Evolutionary conservation across 2,329 filamentous ascomycete genomes (phyloP).

Genomic region (Penicillium sp.): DNA sequence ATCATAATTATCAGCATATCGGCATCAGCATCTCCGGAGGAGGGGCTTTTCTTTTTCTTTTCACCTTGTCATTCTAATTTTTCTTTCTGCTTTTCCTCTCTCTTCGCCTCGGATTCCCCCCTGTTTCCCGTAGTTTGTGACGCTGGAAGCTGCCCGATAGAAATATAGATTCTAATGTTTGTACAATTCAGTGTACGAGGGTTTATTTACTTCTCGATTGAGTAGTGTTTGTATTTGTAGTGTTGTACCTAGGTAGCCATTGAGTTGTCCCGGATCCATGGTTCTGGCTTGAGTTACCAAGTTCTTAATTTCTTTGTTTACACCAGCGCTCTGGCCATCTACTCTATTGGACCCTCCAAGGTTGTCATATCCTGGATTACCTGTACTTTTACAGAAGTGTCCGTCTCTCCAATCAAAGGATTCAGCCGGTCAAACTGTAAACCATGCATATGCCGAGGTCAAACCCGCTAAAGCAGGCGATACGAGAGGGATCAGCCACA

Average conservation of each 20-base stretch:
- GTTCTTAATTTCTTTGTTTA: not conserved
- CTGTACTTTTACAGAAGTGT: not conserved
- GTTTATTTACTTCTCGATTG: not conserved
- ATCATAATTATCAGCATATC: conserved; percentile 22
- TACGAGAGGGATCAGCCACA: conserved; percentile 13
- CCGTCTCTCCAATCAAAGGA: not conserved
- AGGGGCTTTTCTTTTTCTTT: conserved; percentile 9
- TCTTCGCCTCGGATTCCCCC: conserved; percentile 16
- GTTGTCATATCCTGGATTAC: not conserved
- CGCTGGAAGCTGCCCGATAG: conserved; percentile 11
- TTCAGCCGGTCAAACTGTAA: not conserved
- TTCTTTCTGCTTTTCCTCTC: conserved; percentile 4
- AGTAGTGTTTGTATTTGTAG: not conserved
- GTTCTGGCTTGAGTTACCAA: not conserved
- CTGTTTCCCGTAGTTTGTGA: conserved; percentile 13
- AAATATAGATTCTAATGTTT: conserved; percentile 20
- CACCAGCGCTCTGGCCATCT: not conserved
- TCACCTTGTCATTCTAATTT: conserved; percentile 11
- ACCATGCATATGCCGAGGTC: not conserved
- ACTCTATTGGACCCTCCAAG: not conserved
- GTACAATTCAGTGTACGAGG: conserved; percentile 2
- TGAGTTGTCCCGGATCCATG: conserved; percentile 1
- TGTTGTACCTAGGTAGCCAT: not conserved
- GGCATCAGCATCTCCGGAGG: conserved; percentile 17
- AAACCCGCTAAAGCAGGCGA: conserved; percentile 5